phyloP scores from a whole-genome alignment of 2,329 filamentous ascomycete species.

The Colletotrichum theobromicola region DNA sequence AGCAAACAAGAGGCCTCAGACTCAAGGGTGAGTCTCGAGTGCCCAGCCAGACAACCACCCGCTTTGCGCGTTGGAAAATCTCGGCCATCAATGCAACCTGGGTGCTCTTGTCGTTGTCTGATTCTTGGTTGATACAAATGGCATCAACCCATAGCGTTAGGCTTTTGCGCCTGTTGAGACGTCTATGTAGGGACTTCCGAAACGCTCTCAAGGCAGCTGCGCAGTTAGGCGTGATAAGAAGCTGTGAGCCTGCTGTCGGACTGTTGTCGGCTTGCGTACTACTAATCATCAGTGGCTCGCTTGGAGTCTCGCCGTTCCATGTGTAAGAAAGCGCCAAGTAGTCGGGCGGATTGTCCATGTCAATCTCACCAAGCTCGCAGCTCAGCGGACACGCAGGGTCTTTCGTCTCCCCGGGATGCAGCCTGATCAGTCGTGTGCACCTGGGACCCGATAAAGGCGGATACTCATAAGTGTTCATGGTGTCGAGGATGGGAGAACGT shows the following conservation, averaged over 20 bases:
- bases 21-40: accelerated
- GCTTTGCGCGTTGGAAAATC: accelerated
- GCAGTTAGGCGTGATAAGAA: background rate
- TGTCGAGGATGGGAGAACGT: accelerated
- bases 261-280: accelerated
- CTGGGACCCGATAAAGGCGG: background rate
- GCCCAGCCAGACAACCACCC: background rate
- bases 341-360: background rate
- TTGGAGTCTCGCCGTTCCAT: background rate
- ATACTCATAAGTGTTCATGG: background rate
- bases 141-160: background rate
- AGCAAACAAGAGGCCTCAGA: accelerated
- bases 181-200: background rate
- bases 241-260: accelerated
- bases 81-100: background rate
- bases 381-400: background rate
- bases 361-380: accelerated
- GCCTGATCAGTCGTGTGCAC: background rate
- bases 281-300: background rate
- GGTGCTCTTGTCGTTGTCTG: background rate
- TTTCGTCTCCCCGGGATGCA: background rate
- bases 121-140: background rate
- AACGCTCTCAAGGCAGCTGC: background rate
- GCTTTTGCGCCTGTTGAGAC: background rate
- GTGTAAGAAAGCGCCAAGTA: background rate